Base-by-base conservation (phyloP, 495 filamentous ascomycete genomes). In the Entonaema liquescens region DNA sequence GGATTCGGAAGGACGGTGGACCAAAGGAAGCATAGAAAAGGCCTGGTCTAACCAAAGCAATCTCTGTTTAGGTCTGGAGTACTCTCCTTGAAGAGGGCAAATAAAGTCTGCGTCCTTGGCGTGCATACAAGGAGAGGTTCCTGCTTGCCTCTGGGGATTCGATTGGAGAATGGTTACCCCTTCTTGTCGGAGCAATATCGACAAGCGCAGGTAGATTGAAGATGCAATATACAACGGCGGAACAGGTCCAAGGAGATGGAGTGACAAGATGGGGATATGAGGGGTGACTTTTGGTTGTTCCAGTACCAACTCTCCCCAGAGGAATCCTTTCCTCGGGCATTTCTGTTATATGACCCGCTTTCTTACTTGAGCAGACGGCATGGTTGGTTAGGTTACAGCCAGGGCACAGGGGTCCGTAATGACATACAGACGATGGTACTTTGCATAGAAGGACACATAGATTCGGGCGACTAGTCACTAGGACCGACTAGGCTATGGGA, bases 21-120 rank as follows among this genome's bases (percentile, higher is more conserved):
- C 71, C 69, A 74, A 76, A 72, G 72, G 74, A 78, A 75, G 76
- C 35, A 67, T 74, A 75, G 69, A 76, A 72, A 73, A 67, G 73
- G 74, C 60, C 74, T 71, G 71, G 67, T 74, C 62, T 73, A 72
- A 78, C 71, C 68, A 74, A 73, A 65, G 44, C 36, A 74, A 76
- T 70, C 61, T 73, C 71, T 67, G 26, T 57, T 65, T 73, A 67
- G 57, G 74, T 67, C 71, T 78, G 60, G 71, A 66, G 54, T 65
- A 71, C 67, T 73, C 63, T 71, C 64, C 59, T 71, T 12, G 67
- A 71, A 69, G 64, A 73, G 66, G 61, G 62, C 70, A 71, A 68
- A 70, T 65, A 73, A 73, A 74, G 60, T 67, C 69, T 73, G 74
- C 59, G 68, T 70, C 66, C 76, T 78, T 76, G 71, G 76, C 74